Conservation (phyloP, 441 rosid genomes). For the California macrophylla region DNA sequence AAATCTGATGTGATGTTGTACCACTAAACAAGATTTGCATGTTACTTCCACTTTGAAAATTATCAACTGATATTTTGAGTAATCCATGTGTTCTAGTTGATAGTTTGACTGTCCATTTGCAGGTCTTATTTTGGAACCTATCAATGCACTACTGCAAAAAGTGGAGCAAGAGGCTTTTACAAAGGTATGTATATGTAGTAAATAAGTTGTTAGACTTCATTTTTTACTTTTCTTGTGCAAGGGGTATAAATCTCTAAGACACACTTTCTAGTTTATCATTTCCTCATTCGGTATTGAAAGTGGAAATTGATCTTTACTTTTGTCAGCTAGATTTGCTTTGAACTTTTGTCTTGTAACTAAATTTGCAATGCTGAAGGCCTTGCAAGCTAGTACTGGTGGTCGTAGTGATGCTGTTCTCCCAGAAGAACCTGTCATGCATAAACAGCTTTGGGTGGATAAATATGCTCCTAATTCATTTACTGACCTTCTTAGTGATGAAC, state of each 20-base stretch:
- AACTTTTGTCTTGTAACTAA: slow-evolving; percentile 14
- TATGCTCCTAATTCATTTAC: slow-evolving; percentile 91
- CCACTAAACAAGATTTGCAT: background rate
- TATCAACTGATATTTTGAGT: background rate
- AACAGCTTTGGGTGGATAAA: slow-evolving; percentile 91
- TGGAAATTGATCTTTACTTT: background rate
- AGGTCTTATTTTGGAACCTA: slow-evolving; percentile 66
- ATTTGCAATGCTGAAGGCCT: slow-evolving; percentile 44
- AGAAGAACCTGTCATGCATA: slow-evolving; percentile 39
- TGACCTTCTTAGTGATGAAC: slow-evolving; percentile 97
- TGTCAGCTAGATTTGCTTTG: background rate
- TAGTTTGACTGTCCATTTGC: slow-evolving; percentile 13
- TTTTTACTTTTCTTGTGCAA: background rate
- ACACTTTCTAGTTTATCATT: background rate
- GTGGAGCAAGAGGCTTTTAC: slow-evolving; percentile 67
- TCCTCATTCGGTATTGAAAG: background rate
- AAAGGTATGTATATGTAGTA: slow-evolving; percentile 35
- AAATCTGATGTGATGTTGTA: background rate
- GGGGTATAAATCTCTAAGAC: background rate
- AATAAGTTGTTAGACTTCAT: background rate
- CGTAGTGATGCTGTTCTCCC: slow-evolving; percentile 31
- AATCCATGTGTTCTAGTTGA: background rate
- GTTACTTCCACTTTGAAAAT: background rate
- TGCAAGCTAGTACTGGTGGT: slow-evolving; percentile 59
- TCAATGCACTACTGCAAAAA: slow-evolving; percentile 57